phyloP scores from a whole-genome alignment of 805 yeast species.

The Hanseniaspora guilliermondii region DNA sequence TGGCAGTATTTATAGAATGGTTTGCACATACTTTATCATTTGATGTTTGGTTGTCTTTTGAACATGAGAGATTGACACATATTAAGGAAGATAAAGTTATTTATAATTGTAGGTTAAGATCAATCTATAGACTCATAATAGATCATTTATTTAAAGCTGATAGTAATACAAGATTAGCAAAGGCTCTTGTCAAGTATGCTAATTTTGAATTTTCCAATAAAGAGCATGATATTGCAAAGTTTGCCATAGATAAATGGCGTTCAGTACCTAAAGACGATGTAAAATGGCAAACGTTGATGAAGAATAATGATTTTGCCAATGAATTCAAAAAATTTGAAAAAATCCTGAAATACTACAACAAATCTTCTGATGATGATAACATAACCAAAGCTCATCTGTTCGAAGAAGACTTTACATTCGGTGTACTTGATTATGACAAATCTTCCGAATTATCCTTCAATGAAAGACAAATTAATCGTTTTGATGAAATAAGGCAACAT shows the following conservation, averaged over 20 bases:
- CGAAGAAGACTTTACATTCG: not conserved
- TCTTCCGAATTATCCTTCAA: not conserved
- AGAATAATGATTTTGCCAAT: not conserved
- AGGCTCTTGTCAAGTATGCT: not conserved
- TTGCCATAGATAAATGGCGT: not conserved
- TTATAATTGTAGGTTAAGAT: not conserved
- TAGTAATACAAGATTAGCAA: not conserved
- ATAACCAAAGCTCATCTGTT: too few species aligned
- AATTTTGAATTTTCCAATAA: constrained; percentile 2
- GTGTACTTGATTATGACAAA: not conserved
- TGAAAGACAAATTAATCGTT: not conserved
- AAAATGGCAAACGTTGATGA: not conserved
- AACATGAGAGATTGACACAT: not conserved
- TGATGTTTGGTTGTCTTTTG: not conserved
- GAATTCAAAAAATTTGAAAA: not conserved
- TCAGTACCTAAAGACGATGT: not conserved
- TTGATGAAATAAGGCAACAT: too few species aligned
- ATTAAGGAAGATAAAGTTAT: not conserved
- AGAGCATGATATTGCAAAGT: not conserved
- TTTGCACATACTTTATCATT: constrained; percentile 3
- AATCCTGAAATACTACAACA: not conserved
- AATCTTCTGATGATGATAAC: not conserved
- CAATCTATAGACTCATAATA: not conserved
- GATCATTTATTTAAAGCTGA: not conserved
- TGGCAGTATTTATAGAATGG: not conserved